Evolutionary conservation across 768 basidiomycete species (phyloP), one percentile per base, ranked within the genome.

Genomic region (Podaxis rugospora): DNA sequence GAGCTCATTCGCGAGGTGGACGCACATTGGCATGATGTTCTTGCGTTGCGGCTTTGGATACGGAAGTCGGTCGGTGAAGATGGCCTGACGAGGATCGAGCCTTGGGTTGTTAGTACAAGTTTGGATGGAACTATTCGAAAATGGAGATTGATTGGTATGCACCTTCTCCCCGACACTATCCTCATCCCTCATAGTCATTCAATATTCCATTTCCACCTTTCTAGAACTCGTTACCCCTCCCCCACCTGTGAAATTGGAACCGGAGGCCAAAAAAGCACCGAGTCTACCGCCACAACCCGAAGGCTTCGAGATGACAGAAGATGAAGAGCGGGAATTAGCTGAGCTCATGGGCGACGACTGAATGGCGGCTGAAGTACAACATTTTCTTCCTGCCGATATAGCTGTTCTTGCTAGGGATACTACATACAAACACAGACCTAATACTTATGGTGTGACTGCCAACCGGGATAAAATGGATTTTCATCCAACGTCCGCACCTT

Each of bases 1-100:
- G 89, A 90, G 61, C 72, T 92, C 28, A 70, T 94, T n/a, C 77
- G 80, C 27, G 84, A 86, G 66, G 74, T 92, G 10, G 92, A 97
- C 65, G 95, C 85, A 5, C 96, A 98, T 69, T 93, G 89, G 85
- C 93, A 93, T 65, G 93, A 97, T 66, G 87, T 98, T 14, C 90
- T 84, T 3, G 85, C 82, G 4, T 73, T 98, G 55, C 80, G 81
- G 28, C 74, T 88, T 10, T 97, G 94, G 93, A 74, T 82, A 65
- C 80, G 86, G 28, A 76, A 71, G 57, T 75, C 74, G 5, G 69
- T 72, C 28, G 78, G 76, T 7, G 74, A 74, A 25, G 81, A 80
- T 63, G 78, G 78, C 6, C 72, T 68, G 56, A 79, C 76, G n/a
- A 77, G 76, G 64, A 69, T 83, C 11, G 91, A 93, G 66, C 85